phyloP scores from a whole-genome alignment of 2,329 filamentous ascomycete species.

The Cercospora sp. region DNA sequence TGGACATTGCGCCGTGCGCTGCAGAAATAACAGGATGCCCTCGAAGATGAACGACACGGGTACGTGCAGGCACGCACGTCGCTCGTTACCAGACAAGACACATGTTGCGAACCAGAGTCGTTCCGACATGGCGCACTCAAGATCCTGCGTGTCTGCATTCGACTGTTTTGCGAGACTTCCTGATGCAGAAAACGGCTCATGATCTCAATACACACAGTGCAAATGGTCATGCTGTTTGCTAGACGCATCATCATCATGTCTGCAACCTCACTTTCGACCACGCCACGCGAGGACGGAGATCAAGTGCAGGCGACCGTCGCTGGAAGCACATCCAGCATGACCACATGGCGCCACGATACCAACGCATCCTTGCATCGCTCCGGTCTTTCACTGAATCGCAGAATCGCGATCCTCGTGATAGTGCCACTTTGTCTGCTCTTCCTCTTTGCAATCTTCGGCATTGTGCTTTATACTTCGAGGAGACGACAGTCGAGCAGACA shows the following conservation, averaged over 20 bases:
- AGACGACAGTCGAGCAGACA: constrained; percentile 8
- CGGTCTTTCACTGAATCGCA: constrained; percentile 5
- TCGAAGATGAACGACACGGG: background rate
- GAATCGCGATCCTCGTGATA: constrained; percentile 13
- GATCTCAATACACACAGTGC: background rate
- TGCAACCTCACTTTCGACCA: background rate
- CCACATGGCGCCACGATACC: background rate
- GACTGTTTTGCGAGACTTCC: background rate
- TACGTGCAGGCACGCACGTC: constrained; percentile 1
- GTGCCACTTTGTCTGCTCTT: constrained; percentile 14
- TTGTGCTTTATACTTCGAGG: constrained; percentile 11
- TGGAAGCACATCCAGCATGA: background rate
- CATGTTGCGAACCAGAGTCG: background rate
- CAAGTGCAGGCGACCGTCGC: background rate
- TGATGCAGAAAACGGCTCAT: background rate
- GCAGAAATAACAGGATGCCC: constrained; percentile 3
- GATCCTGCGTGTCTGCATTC: background rate
- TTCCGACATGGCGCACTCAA: background rate
- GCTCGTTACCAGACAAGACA: constrained; percentile 2
- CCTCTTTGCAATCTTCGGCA: constrained; percentile 9
- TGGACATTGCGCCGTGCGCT: background rate
- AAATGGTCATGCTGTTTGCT: background rate
- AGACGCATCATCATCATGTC: background rate
- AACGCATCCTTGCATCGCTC: background rate
- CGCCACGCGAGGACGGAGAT: background rate